Conservation (phyloP, 2,329 filamentous ascomycete genomes). For the Aciculosporium take region DNA sequence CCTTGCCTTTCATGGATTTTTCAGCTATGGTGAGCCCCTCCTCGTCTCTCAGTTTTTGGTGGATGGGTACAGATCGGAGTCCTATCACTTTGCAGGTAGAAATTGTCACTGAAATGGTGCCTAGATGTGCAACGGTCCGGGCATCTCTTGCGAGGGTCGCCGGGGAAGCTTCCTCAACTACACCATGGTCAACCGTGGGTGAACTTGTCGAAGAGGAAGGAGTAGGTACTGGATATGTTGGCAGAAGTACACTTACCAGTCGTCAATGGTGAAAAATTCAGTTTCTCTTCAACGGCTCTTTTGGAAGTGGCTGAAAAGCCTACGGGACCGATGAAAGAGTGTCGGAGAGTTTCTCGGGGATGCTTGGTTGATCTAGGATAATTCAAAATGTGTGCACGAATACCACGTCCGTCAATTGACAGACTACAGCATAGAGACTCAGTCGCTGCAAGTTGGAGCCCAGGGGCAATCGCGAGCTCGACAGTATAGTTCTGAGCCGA, state of each 20-base stretch:
- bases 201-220: no score
- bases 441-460: not conserved
- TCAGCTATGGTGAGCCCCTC: constrained; percentile 7
- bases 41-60: rapidly evolving
- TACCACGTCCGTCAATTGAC: constrained; percentile 8
- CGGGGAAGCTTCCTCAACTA: constrained; percentile 7
- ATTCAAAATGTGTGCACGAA: not conserved
- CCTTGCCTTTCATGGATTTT: constrained; percentile 15
- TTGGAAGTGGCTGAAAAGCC: not conserved
- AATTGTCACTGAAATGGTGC: constrained; percentile 8
- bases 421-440: rapidly evolving
- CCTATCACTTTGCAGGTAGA: rapidly evolving
- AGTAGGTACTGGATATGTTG: not conserved
- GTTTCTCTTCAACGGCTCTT: not conserved
- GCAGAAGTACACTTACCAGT: not conserved
- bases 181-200: not conserved
- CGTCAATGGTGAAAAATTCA: not conserved
- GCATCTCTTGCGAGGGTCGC: not conserved
- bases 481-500: constrained; percentile 10
- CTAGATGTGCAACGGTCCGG: constrained; percentile 6
- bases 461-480: not conserved
- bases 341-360: not conserved
- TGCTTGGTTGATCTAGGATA: not conserved
- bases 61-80: rapidly evolving
- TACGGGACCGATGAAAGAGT: not conserved